Base-by-base conservation (phyloP, 768 basidiomycete genomes). In the Cystofilobasidium bisporidii region DNA sequence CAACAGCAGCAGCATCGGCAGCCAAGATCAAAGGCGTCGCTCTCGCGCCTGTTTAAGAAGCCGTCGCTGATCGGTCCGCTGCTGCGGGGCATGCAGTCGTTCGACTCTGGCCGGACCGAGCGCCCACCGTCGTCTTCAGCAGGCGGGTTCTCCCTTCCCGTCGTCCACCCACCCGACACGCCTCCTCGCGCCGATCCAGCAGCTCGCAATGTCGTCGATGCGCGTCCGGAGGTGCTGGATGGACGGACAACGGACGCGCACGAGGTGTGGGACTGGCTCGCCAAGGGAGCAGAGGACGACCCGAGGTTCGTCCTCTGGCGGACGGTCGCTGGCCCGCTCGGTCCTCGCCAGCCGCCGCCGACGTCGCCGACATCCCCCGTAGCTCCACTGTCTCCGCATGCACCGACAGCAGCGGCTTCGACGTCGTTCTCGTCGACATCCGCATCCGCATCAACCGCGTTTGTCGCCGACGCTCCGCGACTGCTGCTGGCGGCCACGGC, bases 251-350 rank as follows among this genome's bases (percentile, higher is more conserved):
- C n/a, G n/a, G 26, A 8, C 20, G 26, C 12, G 8, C 38, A 24
- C 5, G 56, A 28, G 18, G 20, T 48, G 58, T 45, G 33, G 45
- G 64, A 18, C 32, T 58, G 62, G 32, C 83, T 81, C 33, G 84
- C 85, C 18, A 83, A 86, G 18, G 36, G 60, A 3, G 89, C 89
- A 10, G 83, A 86, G 18, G 87, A 92, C 71, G 91, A 96, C 72
- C 90, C 91, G 20, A 83, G 91, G 0, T 93, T 93, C 74, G 89
- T 91, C 43, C 85, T 94, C 11, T 96, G 91, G 91, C 91, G 89
- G 32, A n/a, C 59, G 45, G 22, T 61, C 47, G 30, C 40, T 30
- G 53, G 11, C 43, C 40, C 58, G 65, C 47, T 60, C 63, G 60
- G 36, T 38, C 61, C 20, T 41, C 33, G 28, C 40, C 14, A 3